Conservation (phyloP, 179 eudicot species). For the Spergularia azorica region DNA sequence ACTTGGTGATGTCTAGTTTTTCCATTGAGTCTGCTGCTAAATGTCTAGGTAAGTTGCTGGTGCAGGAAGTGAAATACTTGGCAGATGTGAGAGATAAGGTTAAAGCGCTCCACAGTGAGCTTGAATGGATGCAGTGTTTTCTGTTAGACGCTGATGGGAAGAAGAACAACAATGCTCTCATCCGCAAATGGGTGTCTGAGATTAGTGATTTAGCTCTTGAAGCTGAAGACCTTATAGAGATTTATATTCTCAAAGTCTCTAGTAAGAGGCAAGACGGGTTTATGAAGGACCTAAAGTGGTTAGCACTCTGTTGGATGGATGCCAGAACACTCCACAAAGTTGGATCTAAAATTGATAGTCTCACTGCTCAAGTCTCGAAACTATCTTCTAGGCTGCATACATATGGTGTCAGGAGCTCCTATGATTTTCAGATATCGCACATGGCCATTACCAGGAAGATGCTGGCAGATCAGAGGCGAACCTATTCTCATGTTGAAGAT, state of each 20-base stretch:
- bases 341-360: conserved; percentile 19
- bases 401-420: conserved; percentile 7
- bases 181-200: conserved; percentile 38
- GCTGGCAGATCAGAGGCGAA: conserved; percentile 19
- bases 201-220: conserved; percentile 39
- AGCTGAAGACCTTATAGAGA: conserved; percentile 37
- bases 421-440: background rate
- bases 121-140: conserved; percentile 38
- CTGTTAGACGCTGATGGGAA: conserved; percentile 36
- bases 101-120: conserved; percentile 25
- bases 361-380: conserved; percentile 15
- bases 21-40: conserved; percentile 16
- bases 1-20: conserved; percentile 22
- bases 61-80: conserved; percentile 23
- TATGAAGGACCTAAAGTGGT: conserved; percentile 19
- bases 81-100: conserved; percentile 25
- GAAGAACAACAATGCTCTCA: conserved; percentile 22
- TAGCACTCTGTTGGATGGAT: conserved; percentile 15
- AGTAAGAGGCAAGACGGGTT: conserved; percentile 10
- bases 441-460: background rate
- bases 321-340: conserved; percentile 19
- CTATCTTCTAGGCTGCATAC: conserved; percentile 27
- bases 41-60: conserved; percentile 17
- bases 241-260: conserved; percentile 11
- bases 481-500: conserved; percentile 17